Conservation (phyloP, 2,329 filamentous ascomycete genomes). For the Cercospora sp. region DNA sequence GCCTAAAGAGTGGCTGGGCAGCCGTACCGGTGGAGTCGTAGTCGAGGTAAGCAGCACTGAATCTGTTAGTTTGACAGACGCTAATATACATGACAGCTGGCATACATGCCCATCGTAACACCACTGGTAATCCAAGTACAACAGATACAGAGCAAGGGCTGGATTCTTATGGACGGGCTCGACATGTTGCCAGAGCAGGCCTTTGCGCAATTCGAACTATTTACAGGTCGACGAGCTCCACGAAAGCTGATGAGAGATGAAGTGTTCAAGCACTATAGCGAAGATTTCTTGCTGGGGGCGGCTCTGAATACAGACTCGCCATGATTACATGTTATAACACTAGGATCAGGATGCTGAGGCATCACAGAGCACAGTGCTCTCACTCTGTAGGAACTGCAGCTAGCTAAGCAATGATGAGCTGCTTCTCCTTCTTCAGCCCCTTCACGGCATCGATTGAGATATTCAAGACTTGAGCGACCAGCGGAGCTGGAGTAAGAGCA, state of each 20-base stretch:
- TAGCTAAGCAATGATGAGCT: slow-evolving; percentile 21
- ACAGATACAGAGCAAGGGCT: slow-evolving; percentile 59
- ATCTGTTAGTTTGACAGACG: not conserved
- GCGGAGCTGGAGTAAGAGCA: slow-evolving; percentile 63
- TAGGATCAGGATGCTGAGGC: not conserved
- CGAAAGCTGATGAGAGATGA: slow-evolving; percentile 69
- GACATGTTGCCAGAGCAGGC: slow-evolving; percentile 77
- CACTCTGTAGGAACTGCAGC: not conserved
- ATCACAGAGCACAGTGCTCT: not conserved
- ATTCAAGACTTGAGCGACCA: slow-evolving; percentile 45
- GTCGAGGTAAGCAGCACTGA: slow-evolving; percentile 57
- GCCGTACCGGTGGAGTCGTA: slow-evolving; percentile 72
- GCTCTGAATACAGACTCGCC: slow-evolving; percentile 28
- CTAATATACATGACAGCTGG: slow-evolving; percentile 39
- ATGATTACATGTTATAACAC: not conserved
- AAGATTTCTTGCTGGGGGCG: slow-evolving; percentile 28
- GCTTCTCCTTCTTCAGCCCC: slow-evolving; percentile 28
- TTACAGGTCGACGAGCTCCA: slow-evolving; percentile 72
- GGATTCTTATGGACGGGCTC: slow-evolving; percentile 74
- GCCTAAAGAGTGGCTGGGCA: slow-evolving; percentile 68
- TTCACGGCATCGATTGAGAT: slow-evolving; percentile 14
- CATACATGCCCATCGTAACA: slow-evolving; percentile 72
- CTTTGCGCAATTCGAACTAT: slow-evolving; percentile 78
- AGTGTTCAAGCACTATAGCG: slow-evolving; percentile 46
- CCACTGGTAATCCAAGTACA: slow-evolving; percentile 69